Conservation (phyloP, 2,329 filamentous ascomycete species). For the Fusarium scirpi region DNA sequence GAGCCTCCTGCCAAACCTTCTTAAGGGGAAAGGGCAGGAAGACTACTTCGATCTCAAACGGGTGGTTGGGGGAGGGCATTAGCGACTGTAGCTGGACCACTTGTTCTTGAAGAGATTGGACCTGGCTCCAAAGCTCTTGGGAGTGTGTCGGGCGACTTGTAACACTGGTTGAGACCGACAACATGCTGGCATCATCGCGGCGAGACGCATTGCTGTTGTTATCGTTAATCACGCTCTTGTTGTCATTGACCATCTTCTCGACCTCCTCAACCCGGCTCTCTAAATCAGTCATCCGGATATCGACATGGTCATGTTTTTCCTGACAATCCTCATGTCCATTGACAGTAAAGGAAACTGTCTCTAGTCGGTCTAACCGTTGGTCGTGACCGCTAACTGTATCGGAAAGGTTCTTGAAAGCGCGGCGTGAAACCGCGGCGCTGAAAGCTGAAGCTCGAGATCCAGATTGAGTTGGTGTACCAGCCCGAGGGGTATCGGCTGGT, state of each 20-base stretch:
- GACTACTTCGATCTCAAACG: slow-evolving; percentile 82
- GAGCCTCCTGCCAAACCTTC: slow-evolving; percentile 64
- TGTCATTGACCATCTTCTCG: slow-evolving; percentile 65
- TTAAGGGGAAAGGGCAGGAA: slow-evolving; percentile 76
- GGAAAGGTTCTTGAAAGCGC: slow-evolving; percentile 60
- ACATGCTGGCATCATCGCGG: slow-evolving; percentile 60
- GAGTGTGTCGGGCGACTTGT: slow-evolving; percentile 56
- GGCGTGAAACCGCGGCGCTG: slow-evolving; percentile 48
- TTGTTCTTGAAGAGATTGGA: slow-evolving; percentile 63
- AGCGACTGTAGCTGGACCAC: slow-evolving; percentile 69
- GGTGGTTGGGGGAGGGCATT: slow-evolving; percentile 70
- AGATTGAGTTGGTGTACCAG: slow-evolving; percentile 45
- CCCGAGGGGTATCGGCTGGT: slow-evolving; percentile 34
- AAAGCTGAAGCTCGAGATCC: slow-evolving; percentile 44
- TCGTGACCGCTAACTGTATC: slow-evolving; percentile 71
- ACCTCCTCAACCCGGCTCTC: slow-evolving; percentile 73
- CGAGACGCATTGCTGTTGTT: slow-evolving; percentile 57
- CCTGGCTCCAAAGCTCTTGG: slow-evolving; percentile 62
- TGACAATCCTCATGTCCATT: slow-evolving; percentile 76
- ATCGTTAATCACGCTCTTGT: slow-evolving; percentile 58
- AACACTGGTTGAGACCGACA: slow-evolving; percentile 59
- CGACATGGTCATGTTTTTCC: slow-evolving; percentile 74
- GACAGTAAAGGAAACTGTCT: slow-evolving; percentile 76
- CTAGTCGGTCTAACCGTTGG: slow-evolving; percentile 74
- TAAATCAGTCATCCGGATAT: slow-evolving; percentile 76